Base-by-base conservation (phyloP, 148 eudicot species). In the Talinum fruticosum region DNA sequence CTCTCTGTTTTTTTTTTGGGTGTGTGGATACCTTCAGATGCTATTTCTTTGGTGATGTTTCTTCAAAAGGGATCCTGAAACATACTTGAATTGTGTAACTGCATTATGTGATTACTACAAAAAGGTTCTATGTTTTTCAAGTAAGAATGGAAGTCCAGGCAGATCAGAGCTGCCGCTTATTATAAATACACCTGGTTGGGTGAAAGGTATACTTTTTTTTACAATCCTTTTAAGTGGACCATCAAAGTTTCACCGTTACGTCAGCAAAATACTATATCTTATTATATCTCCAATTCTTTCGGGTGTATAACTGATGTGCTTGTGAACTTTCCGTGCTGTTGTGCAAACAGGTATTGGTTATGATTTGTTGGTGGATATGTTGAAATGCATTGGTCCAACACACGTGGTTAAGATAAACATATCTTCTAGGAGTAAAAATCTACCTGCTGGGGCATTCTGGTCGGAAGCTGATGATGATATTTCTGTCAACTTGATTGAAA, bases 101-200 rank as follows among this genome's bases (percentile, higher is more conserved):
- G 87, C 88, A 53, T 86, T 96, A 44, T 82, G 86, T 79, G 92
- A 91, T 70, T 77, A 84, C 66, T 96, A 93, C 78, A 81, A 38
- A 72, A 87, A 88, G 82, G 80, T 82, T 64, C 85, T 73, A 75
- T 76, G 67, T 54, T 61, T 37, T 26, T 28, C 74, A 73, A 69
- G 82, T 64, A 81, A 81, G 75, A 82, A 78, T 33, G 87, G 66
- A 77, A 79, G 64, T 80, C 76, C 85, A 53, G 79, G 75, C 32
- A 67, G 76, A 76, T 57, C 76, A 61, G 87, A 76, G 73, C 66
- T 90, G 81, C 99, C 99, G 45, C 91, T 96, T 67, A 88, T 96
- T 78, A 82, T 93, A 61, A 93, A 96, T 78, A 96, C 97, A 61
- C 86, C 95, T 59, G 99, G 97, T 64, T 96, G 97, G 97, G 97